Base-by-base conservation (phyloP, 495 filamentous ascomycete genomes). In the Penicillium lividum region DNA sequence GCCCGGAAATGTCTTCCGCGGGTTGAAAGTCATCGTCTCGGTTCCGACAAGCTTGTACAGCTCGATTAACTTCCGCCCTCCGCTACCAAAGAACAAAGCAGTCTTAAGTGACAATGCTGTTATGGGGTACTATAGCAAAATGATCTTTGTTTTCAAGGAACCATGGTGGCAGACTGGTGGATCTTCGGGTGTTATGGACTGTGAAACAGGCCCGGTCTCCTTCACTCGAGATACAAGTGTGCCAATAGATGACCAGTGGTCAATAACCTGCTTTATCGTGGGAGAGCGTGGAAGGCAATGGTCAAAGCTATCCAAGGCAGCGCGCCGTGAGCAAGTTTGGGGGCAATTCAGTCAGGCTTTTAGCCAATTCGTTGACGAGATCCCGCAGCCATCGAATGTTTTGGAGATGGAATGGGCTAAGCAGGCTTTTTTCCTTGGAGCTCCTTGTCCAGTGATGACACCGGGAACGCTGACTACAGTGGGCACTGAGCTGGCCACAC, bases 81-180 rank as follows among this genome's bases (percentile, higher is more conserved):
- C 65, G 9, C 54, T 75, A 4, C 64, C 73, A 9, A 27, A 29
- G 11, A 58, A 50, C 22, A 72, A 75, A 33, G 46, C 46, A 5
- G n/a, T n/a, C 6, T 57, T 66, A 10, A 55, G 29, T 1, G 44
- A 55, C 3, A 34, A 42, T n/a, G 73, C 64, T 18, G 55, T 55
- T 0, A 34, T 70, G 7, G 77, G 77, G 7, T 71, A 72, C 50
- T 75, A 70, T 34, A 70, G 57, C 45, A 77, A 78, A 46, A 57
- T 71, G 6, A 68, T 76, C 0, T 63, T 77, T 7, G 57, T 74
- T 11, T 82, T 71, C 36, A 34, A 64, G 3, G 45, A 60, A 1
- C 78, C 77, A 13, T 82, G 73, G 69, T 83, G 80, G 80, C 64
- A 53, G 3, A 58, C 60, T 0, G 31, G 66, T 59, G 54, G 73